Conservation (phyloP, 148 eudicot genomes). For the Spergularia bocconei region DNA sequence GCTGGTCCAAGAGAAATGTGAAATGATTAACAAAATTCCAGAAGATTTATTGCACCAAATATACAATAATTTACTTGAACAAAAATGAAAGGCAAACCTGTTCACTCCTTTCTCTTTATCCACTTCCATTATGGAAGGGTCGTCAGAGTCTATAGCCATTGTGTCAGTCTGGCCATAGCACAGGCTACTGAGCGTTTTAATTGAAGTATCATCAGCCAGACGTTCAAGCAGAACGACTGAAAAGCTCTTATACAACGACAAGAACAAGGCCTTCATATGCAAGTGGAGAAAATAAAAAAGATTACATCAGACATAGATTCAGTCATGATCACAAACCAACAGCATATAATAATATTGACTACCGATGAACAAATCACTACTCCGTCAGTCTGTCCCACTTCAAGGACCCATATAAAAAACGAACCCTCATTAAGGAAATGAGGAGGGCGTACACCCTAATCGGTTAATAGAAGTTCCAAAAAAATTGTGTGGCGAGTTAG, state of each 20-base stretch:
- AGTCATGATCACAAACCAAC: not conserved
- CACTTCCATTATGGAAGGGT: constrained; percentile 62
- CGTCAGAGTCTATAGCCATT: constrained; percentile 80
- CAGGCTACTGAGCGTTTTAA: constrained; percentile 41
- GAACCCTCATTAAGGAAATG: too few relatives aligned
- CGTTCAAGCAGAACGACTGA: constrained; percentile 66
- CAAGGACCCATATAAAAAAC: too few relatives aligned
- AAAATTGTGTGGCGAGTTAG: too few relatives aligned
- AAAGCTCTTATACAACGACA: constrained; percentile 80
- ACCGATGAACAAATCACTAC: not conserved
- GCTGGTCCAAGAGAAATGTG: constrained; percentile 36
- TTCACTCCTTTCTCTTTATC: constrained; percentile 60
- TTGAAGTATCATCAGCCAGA: constrained; percentile 52
- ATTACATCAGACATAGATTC: not conserved
- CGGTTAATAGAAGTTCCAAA: too few relatives aligned
- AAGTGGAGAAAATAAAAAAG: constrained; percentile 3
- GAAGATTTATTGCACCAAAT: not conserved
- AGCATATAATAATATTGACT: not conserved
- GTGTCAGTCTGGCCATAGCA: constrained; percentile 49
- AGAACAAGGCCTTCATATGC: constrained; percentile 66
- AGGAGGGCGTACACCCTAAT: too few relatives aligned
- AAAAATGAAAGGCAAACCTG: constrained; percentile 35
- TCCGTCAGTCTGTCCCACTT: too few relatives aligned
- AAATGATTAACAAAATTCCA: constrained; percentile 1
- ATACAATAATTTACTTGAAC: not conserved